Evolutionary conservation across 78 protist species (phyloP), one percentile per base, ranked within the genome.

Genomic region (Dictyostelium capitatum): DNA sequence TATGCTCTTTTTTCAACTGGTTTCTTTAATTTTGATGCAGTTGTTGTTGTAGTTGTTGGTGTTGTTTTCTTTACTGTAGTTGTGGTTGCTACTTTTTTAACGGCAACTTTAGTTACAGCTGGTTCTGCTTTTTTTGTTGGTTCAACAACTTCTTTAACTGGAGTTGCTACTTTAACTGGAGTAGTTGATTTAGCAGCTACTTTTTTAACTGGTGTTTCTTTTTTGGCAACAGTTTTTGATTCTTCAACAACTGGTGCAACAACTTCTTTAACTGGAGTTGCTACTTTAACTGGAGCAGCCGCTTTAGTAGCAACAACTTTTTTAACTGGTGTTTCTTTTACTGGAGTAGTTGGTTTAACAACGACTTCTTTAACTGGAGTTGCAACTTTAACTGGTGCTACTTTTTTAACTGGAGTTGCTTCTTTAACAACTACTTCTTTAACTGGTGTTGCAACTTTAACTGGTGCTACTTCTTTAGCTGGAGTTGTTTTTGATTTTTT

Each of bases 391-490:
- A 2, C 43, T 32, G 81, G 57, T 3, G 53, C 14, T 47, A 20
- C 56, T 23, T 15, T 12, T 41, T 41, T 30, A n/a, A n/a, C 62
- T 79, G 70, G 70, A 3, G 28, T 56, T 47, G 14, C 28, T 79
- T 79, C 32, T 72, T 72, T 53, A 37, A 37, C 43, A 3, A 2
- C 6, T 25, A 19, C 20, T 43, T 50, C 25, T 51, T 47, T 51
- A n/a, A 8, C 30, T 23, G 82, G 59, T 23, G 82, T 51, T n/a
- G n/a, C n/a, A n/a, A n/a, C 25, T 51, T 47, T 51, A n/a, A 8
- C 30, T 23, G 82, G 59, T 23, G 82, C 28, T n/a, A n/a, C 43
- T 77, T 15, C 54, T 79, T 79, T 79, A 37, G 56, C 72, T 79
- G 65, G 65, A 14, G 47, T 50, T 14, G 83, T 19, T 56, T 79